Evolutionary conservation across 495 filamentous ascomycete genomes (phyloP).

Genomic region (Glonium stellatum): DNA sequence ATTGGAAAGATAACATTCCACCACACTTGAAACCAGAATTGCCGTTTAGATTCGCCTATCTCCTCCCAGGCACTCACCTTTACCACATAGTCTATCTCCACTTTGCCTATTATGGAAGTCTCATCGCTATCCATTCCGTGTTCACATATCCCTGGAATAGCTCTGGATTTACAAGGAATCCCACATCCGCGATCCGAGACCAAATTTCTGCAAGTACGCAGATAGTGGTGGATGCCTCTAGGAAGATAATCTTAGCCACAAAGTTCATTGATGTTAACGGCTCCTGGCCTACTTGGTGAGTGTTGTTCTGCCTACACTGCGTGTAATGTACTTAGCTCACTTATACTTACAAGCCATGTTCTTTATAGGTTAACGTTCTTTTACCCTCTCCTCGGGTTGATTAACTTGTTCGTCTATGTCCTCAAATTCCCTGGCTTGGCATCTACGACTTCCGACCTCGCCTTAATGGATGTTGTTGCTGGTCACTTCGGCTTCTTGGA

Average conservation of each 20-base stretch:
- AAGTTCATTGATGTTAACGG: constrained; percentile 8
- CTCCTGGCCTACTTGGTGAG: constrained; percentile 7
- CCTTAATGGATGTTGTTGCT: neutral
- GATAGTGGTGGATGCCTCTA: constrained; percentile 1
- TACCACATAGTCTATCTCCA: constrained; percentile 3
- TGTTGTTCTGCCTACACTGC: neutral
- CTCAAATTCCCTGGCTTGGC: constrained; percentile 8
- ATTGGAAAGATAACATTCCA: constrained; percentile 1
- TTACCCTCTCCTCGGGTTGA: neutral
- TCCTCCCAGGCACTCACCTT: neutral
- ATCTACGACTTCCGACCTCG: neutral
- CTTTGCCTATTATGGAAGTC: constrained; percentile 1
- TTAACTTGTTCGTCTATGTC: constrained; percentile 16
- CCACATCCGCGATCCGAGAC: neutral
- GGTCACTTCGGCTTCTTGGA: constrained; percentile 2
- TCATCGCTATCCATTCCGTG: constrained; percentile 5
- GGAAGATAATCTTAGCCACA: constrained; percentile 16
- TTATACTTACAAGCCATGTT: neutral
- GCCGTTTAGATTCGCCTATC: neutral
- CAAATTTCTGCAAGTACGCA: constrained; percentile 2
- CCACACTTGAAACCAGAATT: neutral
- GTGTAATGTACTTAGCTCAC: neutral
- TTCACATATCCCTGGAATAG: constrained; percentile 3
- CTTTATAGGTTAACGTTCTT: constrained; percentile 4
- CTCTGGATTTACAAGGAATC: neutral